Evolutionary conservation across 768 basidiomycete genomes (phyloP), one percentile per base, ranked within the genome.

Genomic region (Suillus placidus): DNA sequence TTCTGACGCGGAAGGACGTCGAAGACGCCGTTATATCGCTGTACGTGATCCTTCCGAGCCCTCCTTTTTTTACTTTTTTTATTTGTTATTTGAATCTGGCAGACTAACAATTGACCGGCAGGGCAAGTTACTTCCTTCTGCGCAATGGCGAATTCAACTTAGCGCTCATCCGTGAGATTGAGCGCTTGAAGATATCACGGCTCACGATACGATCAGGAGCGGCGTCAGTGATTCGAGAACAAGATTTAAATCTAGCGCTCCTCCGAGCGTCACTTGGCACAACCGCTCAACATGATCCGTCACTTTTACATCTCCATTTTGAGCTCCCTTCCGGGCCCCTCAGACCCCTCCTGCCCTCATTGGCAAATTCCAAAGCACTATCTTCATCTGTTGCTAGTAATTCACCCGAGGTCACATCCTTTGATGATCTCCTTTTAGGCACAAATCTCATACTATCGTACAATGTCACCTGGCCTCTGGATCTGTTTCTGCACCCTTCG

Each of bases 191-290:
- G 71, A 71, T 90, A 30, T 89, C 91, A 23, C 89, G 94, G 45
- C 77, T 97, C 60, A 90, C 87, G 35, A 82, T 84, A 34, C 88
- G 86, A 68, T 82, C 86, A 32, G 89, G 85, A 8, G 80, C 85
- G 60, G 83, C 85, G 13, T 88, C 87, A 6, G 88, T 94, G 84
- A 95, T 97, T 70, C 87, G 90, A 32, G 95, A 96, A 69, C 94
- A 95, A 76, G 95, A 97, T 70, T 80, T 97, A 30, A 92, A 95
- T 68, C 87, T 93, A 40, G 93, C 92, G 4, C 80, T 97, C 38
- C 87, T 97, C 49, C 88, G 95, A 65, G 92, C 95, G 43, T 95
- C 93, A 14, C 78, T 96, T 7, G 94, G 95, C 0, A 97, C 95
- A 42, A 88, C 87, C 4, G 94, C 94, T 13, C 94, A 97, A 68